Conservation (phyloP, 768 basidiomycete species). For the Chalciporus chontae region DNA sequence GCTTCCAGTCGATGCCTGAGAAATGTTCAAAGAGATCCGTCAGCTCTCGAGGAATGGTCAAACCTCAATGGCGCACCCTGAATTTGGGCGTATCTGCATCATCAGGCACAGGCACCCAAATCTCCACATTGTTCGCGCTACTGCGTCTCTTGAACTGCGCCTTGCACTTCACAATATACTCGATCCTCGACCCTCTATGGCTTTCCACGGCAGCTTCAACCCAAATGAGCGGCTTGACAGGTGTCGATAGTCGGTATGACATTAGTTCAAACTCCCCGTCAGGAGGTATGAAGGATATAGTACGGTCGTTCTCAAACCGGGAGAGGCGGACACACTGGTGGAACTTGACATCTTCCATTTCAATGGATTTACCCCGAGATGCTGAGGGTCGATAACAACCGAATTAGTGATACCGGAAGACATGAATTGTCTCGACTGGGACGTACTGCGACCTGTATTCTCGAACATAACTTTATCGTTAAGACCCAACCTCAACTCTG, state of each 20-base stretch:
- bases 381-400: neutral
- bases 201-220: constrained; percentile 96
- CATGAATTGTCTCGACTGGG: neutral
- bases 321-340: constrained; percentile 98
- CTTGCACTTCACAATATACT: constrained; percentile 94
- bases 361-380: constrained; percentile 91
- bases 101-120: constrained; percentile 98
- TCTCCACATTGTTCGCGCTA: constrained; percentile 97
- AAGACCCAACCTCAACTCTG: constrained; percentile 88
- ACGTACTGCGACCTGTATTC: constrained; percentile 88
- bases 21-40: neutral
- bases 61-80: constrained; percentile 47
- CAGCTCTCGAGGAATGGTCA: neutral
- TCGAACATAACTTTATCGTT: constrained; percentile 99
- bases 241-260: constrained; percentile 94
- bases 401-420: neutral
- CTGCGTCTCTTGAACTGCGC: constrained; percentile 98
- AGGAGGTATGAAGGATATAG: constrained; percentile 98
- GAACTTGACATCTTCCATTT: constrained; percentile 99
- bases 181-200: constrained; percentile 88
- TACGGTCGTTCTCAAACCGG: constrained; percentile 97
- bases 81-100: constrained; percentile 98
- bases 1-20: constrained; percentile 86
- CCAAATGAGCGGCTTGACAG: constrained; percentile 92
- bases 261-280: constrained; percentile 99